phyloP scores from a whole-genome alignment of 148 eudicot genomes.

The Polygonum maritimum region DNA sequence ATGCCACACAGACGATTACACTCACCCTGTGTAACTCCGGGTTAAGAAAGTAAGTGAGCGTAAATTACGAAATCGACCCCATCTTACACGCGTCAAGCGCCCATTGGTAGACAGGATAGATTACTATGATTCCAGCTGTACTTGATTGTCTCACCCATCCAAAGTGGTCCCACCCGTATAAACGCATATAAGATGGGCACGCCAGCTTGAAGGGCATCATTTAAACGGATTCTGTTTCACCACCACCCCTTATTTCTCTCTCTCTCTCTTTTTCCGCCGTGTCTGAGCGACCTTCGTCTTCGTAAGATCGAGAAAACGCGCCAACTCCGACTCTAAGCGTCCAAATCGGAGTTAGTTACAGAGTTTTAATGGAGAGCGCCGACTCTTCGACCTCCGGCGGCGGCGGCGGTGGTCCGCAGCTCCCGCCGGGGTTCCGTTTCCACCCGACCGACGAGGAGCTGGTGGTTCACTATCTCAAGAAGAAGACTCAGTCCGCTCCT shows the following conservation, averaged over 20 bases:
- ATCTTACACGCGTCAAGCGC: neutral
- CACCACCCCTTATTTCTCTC: neutral
- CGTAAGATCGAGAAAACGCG: neutral
- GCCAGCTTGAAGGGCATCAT: neutral
- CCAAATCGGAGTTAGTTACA: neutral
- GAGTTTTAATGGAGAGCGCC: slow-evolving; percentile 25
- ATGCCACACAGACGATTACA: neutral
- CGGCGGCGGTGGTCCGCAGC: slow-evolving; percentile 22
- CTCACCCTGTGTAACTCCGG: neutral
- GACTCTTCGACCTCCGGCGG: slow-evolving; percentile 23
- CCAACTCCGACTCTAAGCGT: neutral
- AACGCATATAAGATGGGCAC: slow-evolving; percentile 8
- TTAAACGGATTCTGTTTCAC: slow-evolving; percentile 8
- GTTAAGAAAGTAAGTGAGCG: neutral
- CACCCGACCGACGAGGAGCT: slow-evolving; percentile 55
- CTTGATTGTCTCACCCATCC: neutral
- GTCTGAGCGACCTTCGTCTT: neutral
- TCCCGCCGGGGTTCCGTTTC: slow-evolving; percentile 45
- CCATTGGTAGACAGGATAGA: neutral
- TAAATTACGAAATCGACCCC: neutral
- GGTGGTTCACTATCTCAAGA: slow-evolving; percentile 43
- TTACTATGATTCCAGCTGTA: slow-evolving; percentile 1
- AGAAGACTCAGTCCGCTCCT: slow-evolving; percentile 33
- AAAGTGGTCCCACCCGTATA: slow-evolving; percentile 6
- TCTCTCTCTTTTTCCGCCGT: neutral